Conservation (phyloP, 768 basidiomycete genomes). For the Sistotremastrum niveocremeum region DNA sequence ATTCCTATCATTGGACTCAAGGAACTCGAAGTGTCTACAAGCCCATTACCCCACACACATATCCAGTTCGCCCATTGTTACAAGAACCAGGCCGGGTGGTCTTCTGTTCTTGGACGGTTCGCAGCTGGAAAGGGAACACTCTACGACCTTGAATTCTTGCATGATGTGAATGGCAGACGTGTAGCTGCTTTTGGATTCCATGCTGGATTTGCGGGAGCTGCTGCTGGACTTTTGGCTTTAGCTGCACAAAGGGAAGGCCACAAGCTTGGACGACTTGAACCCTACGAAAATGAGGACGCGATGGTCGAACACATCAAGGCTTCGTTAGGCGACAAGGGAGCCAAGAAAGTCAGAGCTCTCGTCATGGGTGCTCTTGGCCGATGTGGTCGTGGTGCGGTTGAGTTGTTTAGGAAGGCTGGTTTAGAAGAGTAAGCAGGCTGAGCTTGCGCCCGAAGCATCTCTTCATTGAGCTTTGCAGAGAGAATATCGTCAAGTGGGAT, state of each 20-base stretch:
- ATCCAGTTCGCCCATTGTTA: constrained; percentile 98
- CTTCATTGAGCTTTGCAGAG: constrained; percentile 29
- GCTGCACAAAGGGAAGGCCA: constrained; percentile 51
- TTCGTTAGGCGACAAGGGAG: constrained; percentile 47
- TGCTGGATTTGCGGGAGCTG: constrained; percentile 97
- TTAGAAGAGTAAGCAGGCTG: constrained; percentile 62
- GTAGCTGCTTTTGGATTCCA: constrained; percentile 98
- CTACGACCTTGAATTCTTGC: constrained; percentile 94
- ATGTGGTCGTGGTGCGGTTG: constrained; percentile 90
- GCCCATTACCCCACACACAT: constrained; percentile 84
- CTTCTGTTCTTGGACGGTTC: constrained; percentile 74
- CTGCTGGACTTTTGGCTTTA: constrained; percentile 73
- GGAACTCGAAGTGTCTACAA: constrained; percentile 76
- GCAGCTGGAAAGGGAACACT: constrained; percentile 68
- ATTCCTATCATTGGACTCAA: constrained; percentile 90
- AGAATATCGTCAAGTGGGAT: constrained; percentile 96
- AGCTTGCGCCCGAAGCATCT: neutral
- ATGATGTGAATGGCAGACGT: constrained; percentile 68
- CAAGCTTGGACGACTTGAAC: constrained; percentile 53
- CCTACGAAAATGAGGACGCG: constrained; percentile 71
- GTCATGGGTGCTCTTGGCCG: constrained; percentile 94
- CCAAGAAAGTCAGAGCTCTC: constrained; percentile 64
- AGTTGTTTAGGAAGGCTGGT: constrained; percentile 93
- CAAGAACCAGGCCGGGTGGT: constrained; percentile 92
- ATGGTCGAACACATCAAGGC: constrained; percentile 69